Percentiles rank a stretch among this genome's conserved stretches.
Conservation (phyloP, 2,329 filamentous ascomycete genomes). For the Colletotrichum tropicicola region DNA sequence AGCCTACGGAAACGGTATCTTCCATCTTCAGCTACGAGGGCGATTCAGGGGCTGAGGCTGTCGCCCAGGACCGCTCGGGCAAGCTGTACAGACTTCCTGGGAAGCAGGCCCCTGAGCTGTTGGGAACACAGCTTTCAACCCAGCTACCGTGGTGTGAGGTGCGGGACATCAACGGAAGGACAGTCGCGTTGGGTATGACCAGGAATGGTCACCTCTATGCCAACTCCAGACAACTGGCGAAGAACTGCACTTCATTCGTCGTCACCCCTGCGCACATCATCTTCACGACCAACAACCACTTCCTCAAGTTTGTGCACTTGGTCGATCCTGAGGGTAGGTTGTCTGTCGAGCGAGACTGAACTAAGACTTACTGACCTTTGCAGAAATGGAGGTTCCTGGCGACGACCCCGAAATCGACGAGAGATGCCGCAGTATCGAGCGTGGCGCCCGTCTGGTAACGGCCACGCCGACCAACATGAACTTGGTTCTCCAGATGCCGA, state of each 20-base stretch:
- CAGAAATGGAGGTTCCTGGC: constrained; percentile 81
- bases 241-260: constrained; percentile 92
- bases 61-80: constrained; percentile 57
- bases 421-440: constrained; percentile 89
- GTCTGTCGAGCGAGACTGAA: background rate
- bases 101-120: background rate
- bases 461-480: constrained; percentile 89
- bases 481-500: constrained; percentile 91
- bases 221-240: constrained; percentile 76
- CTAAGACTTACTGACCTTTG: constrained; percentile 33
- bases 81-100: constrained; percentile 50
- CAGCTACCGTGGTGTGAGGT: constrained; percentile 62
- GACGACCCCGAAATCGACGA: constrained; percentile 95
- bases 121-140: constrained; percentile 31
- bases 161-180: constrained; percentile 6
- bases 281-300: constrained; percentile 90
- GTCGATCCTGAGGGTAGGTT: constrained; percentile 68
- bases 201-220: constrained; percentile 82
- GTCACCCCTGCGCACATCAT: constrained; percentile 85
- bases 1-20: constrained; percentile 15
- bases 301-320: constrained; percentile 94
- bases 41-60: constrained; percentile 40
- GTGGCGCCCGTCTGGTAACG: constrained; percentile 86
- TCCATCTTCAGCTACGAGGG: constrained; percentile 45
- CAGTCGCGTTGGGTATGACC: constrained; percentile 72